A percentile compares a stretch with the other conserved stretches of the same genome.
Conservation (phyloP, 805 yeast species). For the Saccharomyces eubayanus region DNA sequence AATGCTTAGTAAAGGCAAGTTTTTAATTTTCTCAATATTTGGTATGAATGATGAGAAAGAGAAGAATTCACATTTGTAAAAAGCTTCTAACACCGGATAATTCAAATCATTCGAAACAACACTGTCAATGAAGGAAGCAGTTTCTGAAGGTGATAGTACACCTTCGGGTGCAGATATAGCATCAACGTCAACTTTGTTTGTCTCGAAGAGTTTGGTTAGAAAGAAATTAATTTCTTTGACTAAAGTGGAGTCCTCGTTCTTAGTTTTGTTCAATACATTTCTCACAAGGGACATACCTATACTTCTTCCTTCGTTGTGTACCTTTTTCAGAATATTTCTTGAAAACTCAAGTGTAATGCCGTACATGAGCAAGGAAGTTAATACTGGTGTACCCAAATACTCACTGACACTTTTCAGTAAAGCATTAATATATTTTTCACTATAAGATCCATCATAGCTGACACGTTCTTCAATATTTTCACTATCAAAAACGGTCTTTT, state of each 20-base stretch:
- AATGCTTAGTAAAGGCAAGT: neutral
- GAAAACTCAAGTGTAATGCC: neutral
- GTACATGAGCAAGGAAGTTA: neutral
- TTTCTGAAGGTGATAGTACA: neutral
- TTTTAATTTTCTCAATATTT: constrained; percentile 2
- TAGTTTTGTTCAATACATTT: neutral
- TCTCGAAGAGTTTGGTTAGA: constrained; percentile 5
- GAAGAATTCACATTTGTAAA: constrained; percentile 10
- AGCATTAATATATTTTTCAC: neutral
- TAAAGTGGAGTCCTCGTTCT: neutral
- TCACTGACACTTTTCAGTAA: neutral
- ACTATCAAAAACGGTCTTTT: neutral
- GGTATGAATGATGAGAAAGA: constrained; percentile 3
- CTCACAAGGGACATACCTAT: neutral
- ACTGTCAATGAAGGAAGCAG: constrained; percentile 3
- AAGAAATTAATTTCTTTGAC: neutral
- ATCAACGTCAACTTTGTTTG: constrained; percentile 5
- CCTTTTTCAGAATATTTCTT: neutral
- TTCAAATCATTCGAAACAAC: constrained; percentile 2
- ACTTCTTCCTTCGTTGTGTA: neutral
- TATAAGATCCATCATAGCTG: neutral
- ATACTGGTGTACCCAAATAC: neutral
- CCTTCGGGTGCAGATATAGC: neutral
- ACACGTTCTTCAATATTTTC: neutral
- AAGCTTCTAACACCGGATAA: constrained; percentile 7